These are phyloP conservation scores for Boechera stricta DNA, from an alignment of 345 rosid species.

Conservation along the genomic window DNA sequence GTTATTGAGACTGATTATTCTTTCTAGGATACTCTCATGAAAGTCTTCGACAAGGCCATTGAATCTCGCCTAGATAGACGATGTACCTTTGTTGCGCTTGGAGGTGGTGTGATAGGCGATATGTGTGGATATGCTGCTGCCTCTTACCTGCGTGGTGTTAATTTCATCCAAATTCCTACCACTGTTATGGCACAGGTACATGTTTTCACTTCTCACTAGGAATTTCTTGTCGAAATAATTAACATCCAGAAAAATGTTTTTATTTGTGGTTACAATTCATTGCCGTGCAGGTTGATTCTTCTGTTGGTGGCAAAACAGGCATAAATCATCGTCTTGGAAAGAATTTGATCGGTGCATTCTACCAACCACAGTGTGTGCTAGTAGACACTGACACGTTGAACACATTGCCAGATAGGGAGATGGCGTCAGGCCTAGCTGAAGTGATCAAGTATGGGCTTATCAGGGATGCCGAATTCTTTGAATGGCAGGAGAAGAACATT, in stretches of 20 bases:
- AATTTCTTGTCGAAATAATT: slow-evolving; percentile 1
- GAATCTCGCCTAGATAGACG: slow-evolving; percentile 82
- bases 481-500: slow-evolving; percentile 96
- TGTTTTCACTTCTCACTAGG: neutral
- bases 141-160: slow-evolving; percentile 94
- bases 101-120: slow-evolving; percentile 98
- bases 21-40: slow-evolving; percentile 81
- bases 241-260: neutral
- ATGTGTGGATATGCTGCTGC: slow-evolving; percentile 99
- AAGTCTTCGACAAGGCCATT: slow-evolving; percentile 94
- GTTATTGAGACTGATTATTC: slow-evolving; percentile 1
- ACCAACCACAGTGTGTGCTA: slow-evolving; percentile 97
- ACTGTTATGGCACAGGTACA: slow-evolving; percentile 97
- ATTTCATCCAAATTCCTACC: slow-evolving; percentile 97
- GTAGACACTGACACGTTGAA: slow-evolving; percentile 86
- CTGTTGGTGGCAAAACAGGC: slow-evolving; percentile 99
- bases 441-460: slow-evolving; percentile 96
- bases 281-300: slow-evolving; percentile 83
- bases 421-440: slow-evolving; percentile 95
- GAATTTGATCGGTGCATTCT: slow-evolving; percentile 97
- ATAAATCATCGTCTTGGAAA: slow-evolving; percentile 92
- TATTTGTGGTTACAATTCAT: slow-evolving; percentile 8
- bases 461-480: slow-evolving; percentile 91
- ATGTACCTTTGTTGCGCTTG: slow-evolving; percentile 94
- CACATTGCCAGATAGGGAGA: slow-evolving; percentile 88